Conservation (phyloP, 1,284 basidiomycete species). For the Fistulina hepatica region DNA sequence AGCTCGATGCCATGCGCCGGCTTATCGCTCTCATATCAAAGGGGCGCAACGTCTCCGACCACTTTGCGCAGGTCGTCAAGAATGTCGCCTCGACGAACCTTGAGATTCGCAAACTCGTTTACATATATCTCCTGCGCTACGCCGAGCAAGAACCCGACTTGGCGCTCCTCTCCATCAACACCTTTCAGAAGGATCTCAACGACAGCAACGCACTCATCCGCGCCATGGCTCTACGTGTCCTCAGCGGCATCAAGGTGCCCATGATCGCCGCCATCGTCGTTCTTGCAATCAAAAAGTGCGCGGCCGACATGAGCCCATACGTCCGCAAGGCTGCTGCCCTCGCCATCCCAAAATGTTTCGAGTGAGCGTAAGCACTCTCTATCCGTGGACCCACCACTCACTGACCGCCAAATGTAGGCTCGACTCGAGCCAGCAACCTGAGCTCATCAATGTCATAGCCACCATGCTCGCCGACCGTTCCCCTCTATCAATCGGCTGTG, state of each 20-base stretch:
- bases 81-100: conserved; percentile 85
- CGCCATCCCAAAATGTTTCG: conserved; percentile 79
- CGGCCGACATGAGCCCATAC: conserved; percentile 85
- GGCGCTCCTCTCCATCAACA: conserved; percentile 94
- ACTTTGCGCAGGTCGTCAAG: conserved; percentile 92
- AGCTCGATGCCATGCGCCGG: conserved; percentile 88
- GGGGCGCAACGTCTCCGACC: conserved; percentile 82
- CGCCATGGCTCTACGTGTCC: conserved; percentile 88
- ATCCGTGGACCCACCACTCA: not conserved
- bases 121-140: conserved; percentile 93
- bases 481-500: conserved; percentile 80
- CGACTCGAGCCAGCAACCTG: conserved; percentile 60
- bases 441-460: conserved; percentile 65
- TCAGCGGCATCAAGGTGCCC: conserved; percentile 84
- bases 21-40: conserved; percentile 90
- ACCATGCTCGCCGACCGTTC: conserved; percentile 76
- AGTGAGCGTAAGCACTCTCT: conserved; percentile 35
- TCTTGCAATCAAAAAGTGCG: conserved; percentile 84
- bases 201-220: conserved; percentile 89
- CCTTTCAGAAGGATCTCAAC: conserved; percentile 93
- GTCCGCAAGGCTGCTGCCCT: conserved; percentile 88
- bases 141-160: conserved; percentile 91
- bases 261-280: conserved; percentile 83
- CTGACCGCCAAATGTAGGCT: conserved; percentile 39
- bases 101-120: conserved; percentile 94